Conservation (phyloP, 1,139 yeast genomes). For the Barnettozyma hawaiiensis region DNA sequence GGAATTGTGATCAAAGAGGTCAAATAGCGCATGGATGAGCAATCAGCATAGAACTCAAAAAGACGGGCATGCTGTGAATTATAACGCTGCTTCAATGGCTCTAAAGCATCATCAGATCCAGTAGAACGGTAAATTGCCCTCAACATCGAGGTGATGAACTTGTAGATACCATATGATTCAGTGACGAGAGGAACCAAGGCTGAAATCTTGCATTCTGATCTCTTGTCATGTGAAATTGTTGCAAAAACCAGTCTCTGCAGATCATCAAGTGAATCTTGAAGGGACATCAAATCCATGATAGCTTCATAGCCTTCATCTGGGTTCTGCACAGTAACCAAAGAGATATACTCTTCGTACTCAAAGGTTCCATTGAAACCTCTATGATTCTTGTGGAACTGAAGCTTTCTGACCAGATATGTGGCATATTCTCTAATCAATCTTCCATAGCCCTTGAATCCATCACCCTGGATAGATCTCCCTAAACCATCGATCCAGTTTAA, state of each 20-base stretch:
- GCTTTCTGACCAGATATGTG: conserved; percentile 60
- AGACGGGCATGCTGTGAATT: conserved; percentile 75
- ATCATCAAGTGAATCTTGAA: conserved; percentile 81
- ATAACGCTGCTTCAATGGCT: conserved; percentile 68
- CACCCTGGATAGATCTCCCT: conserved; percentile 37
- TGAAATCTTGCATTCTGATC: conserved; percentile 77
- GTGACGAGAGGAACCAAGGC: conserved; percentile 88
- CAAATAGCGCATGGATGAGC: conserved; percentile 78
- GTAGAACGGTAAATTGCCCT: conserved; percentile 80
- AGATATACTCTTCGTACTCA: conserved; percentile 92
- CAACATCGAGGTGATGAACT: conserved; percentile 84
- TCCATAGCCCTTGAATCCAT: conserved; percentile 50
- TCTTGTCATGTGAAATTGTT: conserved; percentile 56
- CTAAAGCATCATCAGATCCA: conserved; percentile 72
- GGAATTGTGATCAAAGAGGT: conserved; percentile 86
- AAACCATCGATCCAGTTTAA: conserved; percentile 53
- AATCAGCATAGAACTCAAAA: conserved; percentile 84
- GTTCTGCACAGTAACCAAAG: conserved; percentile 81
- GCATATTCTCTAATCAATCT: conserved; percentile 76
- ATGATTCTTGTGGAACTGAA: conserved; percentile 79
- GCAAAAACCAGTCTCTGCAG: conserved; percentile 76
- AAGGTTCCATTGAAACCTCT: conserved; percentile 92
- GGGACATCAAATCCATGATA: conserved; percentile 74
- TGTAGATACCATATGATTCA: conserved; percentile 92
- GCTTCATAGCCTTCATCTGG: conserved; percentile 96